These are phyloP conservation scores for Pilaira anomala DNA, from an alignment of 192 early-diverging fungal genomes.

Conservation along the genomic window DNA sequence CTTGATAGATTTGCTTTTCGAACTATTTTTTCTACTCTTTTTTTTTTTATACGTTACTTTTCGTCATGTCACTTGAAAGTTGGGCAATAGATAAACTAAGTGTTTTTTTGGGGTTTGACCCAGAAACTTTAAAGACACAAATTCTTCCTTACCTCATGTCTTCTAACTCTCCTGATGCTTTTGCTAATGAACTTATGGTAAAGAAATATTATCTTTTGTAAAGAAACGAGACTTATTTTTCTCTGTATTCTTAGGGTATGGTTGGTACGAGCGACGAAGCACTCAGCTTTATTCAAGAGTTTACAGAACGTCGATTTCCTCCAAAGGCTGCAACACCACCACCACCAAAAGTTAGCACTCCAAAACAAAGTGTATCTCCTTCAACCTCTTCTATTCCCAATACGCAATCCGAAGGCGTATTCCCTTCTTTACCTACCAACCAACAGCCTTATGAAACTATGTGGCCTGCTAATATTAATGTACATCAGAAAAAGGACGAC, in stretches of 20 bases:
- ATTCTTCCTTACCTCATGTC: constrained; percentile 38
- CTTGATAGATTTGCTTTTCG: no score
- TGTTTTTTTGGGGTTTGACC: constrained; percentile 39
- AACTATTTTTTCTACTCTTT: no score
- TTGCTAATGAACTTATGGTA: constrained; percentile 34
- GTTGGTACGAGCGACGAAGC: constrained; percentile 28
- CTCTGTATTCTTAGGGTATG: constrained; percentile 20
- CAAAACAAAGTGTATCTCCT: neutral
- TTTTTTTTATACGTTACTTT: no score
- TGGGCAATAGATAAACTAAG: constrained; percentile 37
- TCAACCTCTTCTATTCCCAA: constrained; percentile 2
- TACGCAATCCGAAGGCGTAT: constrained; percentile 9
- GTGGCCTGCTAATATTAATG: constrained; percentile 26
- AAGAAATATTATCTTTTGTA: neutral
- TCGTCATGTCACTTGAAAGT: constrained; percentile 14
- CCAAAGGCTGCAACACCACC: constrained; percentile 2
- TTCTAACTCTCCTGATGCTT: constrained; percentile 18
- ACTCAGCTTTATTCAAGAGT: constrained; percentile 35
- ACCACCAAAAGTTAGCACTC: constrained; percentile 1
- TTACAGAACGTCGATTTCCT: constrained; percentile 27
- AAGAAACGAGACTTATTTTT: neutral
- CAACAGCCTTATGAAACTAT: constrained; percentile 3
- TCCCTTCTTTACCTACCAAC: constrained; percentile 21
- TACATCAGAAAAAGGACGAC: constrained; percentile 16
- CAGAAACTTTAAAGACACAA: constrained; percentile 34